Evolutionary conservation across 495 filamentous ascomycete species (phyloP).

Genomic region (Xylaria palmicola): DNA sequence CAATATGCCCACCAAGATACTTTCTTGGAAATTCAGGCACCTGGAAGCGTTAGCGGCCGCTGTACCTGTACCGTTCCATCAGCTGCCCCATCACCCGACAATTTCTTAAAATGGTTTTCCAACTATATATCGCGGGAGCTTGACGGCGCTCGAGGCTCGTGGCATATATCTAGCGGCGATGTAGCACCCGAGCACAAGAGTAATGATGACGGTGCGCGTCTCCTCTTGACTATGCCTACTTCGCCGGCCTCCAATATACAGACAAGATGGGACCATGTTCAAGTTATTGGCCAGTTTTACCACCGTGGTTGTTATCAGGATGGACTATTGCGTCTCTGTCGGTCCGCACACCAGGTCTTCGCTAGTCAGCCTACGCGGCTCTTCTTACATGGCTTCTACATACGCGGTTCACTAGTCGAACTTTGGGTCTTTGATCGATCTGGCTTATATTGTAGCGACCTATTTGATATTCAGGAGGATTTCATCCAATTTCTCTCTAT

Average conservation of each 20-base stretch:
- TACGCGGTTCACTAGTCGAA: constrained; percentile 35
- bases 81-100: constrained; percentile 17
- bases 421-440: constrained; percentile 47
- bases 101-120: constrained; percentile 26
- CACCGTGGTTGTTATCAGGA: constrained; percentile 20
- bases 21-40: constrained; percentile 18
- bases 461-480: constrained; percentile 40
- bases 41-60: constrained; percentile 12
- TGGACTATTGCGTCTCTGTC: constrained; percentile 27
- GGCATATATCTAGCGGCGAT: constrained; percentile 20
- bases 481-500: constrained; percentile 29
- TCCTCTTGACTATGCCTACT: constrained; percentile 21
- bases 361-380: constrained; percentile 25
- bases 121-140: constrained; percentile 20
- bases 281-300: constrained; percentile 26
- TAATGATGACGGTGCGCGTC: constrained; percentile 15
- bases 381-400: constrained; percentile 41
- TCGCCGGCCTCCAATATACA: constrained; percentile 15
- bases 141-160: constrained; percentile 25
- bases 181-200: constrained; percentile 7
- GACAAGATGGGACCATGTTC: constrained; percentile 25
- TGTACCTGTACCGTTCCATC: constrained; percentile 18
- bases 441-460: constrained; percentile 38
- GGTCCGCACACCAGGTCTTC: constrained; percentile 27
- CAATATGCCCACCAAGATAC: constrained; percentile 19